Base-by-base conservation (phyloP, 1,284 basidiomycete species). In the Pseudozyma pruni region DNA sequence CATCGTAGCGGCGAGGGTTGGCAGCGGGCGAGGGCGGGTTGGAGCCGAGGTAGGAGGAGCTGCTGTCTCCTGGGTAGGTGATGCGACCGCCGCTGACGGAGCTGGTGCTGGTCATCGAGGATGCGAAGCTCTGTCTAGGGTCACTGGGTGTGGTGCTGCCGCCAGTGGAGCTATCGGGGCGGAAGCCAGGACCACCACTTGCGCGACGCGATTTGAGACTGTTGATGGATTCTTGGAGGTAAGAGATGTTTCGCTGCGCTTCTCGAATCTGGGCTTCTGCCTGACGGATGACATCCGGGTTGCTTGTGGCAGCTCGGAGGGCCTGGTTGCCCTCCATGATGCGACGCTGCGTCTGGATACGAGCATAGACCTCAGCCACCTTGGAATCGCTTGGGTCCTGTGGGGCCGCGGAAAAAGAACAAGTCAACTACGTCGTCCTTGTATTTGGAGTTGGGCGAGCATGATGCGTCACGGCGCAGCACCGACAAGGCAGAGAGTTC, bases 311-410 rank as follows among this genome's bases (percentile, higher is more conserved):
- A 81, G 89, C 88, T 46, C 90, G 88, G 62, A 95, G 86, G 69
- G 88, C 87, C 81, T 91, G 88, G 46, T 90, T 90, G 19, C 90
- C 93, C 84, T 94, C 91, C 75, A 95, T 87, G 82, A 94, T 90
- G 86, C 93, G 93, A 84, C 90, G 90, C 85, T 95, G 92, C 46
- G 90, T 93, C 85, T 91, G 88, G 83, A 95, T 94, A 83, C 91
- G 90, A 83, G 88, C 90, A 84, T 90, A 89, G 79, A 94, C 89
- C 84, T 94, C 92, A 83, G 91, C 89, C 82, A 95, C 93, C 88
- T 94, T 94, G 86, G 89, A 88, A 86, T 92, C 90, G 83, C 62
- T 72, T 25, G 79, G 60, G 55, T 81, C 71, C 70, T 72, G 58
- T 27, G 6, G 17, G 20, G 23, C 16, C 4, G 22, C 19, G 8